Base-by-base conservation (phyloP, 371 early-diverging fungal species). In the Circinella minor region DNA sequence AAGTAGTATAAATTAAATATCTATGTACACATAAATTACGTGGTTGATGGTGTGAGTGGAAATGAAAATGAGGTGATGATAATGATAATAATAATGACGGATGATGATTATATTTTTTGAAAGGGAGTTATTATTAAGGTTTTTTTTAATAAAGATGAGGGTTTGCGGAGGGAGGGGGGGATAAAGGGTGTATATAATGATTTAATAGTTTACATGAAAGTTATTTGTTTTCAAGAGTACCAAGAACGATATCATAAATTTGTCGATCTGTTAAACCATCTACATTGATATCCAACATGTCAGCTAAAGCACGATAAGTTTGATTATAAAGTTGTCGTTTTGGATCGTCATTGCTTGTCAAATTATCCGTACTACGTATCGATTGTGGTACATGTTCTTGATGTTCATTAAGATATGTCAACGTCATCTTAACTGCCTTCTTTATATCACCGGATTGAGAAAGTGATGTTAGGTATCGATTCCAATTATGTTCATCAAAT, bases 401-500 rank as follows among this genome's bases (percentile, higher is more conserved):
- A 11, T 61, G 20, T 8, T 38, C 46, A 8, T 3, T 4, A 10
- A 80, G 68, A 18, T 71, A 66, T 14, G 39, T 61, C 4, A 36
- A 57, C 6, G 71, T 72, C 13, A 67, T 11, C n/a, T 36, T 37
- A 48, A 75, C 77, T 18, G 79, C 81, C 10, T 75, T 47, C 1
- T 69, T 55, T 3, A 70, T 10, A 11, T 46, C 54, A 55, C 69
- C 73, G 20, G 64, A 39, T 43, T 66, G 34, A 4, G 63, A 37
- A 36, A 74, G 62, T n/a, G 61, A 64, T 4, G 60, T 65, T 13
- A 80, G 63, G 27, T 79, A 80, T 3, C 78, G 67, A 60, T 84
- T 84, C 79, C 79, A 84, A 39, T 80, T 84, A 14, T 79, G 75
- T 9, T 73, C 82, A 61, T 81, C 82, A 60, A 84, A 82, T 27